phyloP scores from a whole-genome alignment of 164 flowering plant genomes.

The Berberis vulgaris region DNA sequence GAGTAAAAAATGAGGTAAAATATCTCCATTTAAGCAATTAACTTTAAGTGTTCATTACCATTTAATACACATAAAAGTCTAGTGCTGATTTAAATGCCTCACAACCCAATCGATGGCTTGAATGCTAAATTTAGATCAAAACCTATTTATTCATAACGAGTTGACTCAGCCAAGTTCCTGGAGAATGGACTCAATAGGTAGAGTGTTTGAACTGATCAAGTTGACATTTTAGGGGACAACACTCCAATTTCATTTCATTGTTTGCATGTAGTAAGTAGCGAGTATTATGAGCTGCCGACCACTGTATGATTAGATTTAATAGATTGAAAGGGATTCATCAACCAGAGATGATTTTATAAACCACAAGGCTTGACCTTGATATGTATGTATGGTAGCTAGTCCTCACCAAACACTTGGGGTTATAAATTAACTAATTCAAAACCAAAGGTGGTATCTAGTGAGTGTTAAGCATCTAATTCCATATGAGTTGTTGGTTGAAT shows the following conservation, averaged over 20 bases:
- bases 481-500: conserved; percentile 5
- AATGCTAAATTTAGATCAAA: no score
- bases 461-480: background rate
- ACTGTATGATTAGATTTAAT: background rate
- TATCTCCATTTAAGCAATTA: no score
- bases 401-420: conserved; percentile 2
- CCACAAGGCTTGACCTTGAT: background rate
- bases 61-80: no score
- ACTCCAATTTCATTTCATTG: background rate
- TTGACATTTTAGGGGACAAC: background rate
- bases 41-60: no score
- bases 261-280: background rate
- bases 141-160: no score
- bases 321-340: background rate
- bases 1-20: no score
- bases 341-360: background rate
- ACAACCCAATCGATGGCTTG: no score
- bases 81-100: no score
- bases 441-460: background rate
- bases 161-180: background rate
- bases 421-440: background rate
- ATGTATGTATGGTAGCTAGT: background rate
- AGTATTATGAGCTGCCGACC: background rate
- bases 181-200: background rate
- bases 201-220: background rate